Base-by-base conservation (phyloP, 1,139 yeast genomes). In the Suhomyces bribrorum region DNA sequence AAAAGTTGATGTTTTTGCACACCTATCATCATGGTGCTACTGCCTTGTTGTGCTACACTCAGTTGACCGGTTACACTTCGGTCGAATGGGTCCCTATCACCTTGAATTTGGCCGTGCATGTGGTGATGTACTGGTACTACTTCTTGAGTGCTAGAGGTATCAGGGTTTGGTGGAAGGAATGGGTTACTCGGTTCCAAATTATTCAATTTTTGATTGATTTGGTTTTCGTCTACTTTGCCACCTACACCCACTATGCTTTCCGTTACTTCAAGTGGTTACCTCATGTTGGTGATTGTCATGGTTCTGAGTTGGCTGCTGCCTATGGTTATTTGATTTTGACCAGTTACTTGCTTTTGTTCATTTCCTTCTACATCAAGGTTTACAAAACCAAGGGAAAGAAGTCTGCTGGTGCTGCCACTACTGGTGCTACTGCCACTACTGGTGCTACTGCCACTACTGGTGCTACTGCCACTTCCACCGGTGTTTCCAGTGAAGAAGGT, bases 1-100 rank as follows among this genome's bases (percentile, higher is more conserved):
- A 92, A 74, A 90, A 89, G 64, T 76, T 85, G 57, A 74, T 92
- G 50, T 90, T 90, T 59, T 75, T 92, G 64, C 98, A 92, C 72
- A 88, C 95, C 43, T 92, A 89, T 70, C 98, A 92, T 67, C 98
- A 92, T 60, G 98, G 98, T 45, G 97, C 97, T 49, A 92, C 98
- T 41, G 98, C 97, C 11, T 73, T 92, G 57, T 73, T 92, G 51
- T 92, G 98, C 66, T 92, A 83, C 81, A 86, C 96, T 38, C 98
- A 92, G 70, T 77, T 92, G 57, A 79, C 86, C 47, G 98, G 98
- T 45, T 69, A 75, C 47, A 92, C 98, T 35, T 79, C 97, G 7
- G 95, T 85, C 48, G 89, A 89, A 51, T 92, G 97, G 97, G 97
- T 92, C 37, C 95, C 95, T 45, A 92, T 92, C 61, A 62, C 83